Conservation (phyloP, 495 filamentous ascomycete genomes). For the Pyrenula massariospora region DNA sequence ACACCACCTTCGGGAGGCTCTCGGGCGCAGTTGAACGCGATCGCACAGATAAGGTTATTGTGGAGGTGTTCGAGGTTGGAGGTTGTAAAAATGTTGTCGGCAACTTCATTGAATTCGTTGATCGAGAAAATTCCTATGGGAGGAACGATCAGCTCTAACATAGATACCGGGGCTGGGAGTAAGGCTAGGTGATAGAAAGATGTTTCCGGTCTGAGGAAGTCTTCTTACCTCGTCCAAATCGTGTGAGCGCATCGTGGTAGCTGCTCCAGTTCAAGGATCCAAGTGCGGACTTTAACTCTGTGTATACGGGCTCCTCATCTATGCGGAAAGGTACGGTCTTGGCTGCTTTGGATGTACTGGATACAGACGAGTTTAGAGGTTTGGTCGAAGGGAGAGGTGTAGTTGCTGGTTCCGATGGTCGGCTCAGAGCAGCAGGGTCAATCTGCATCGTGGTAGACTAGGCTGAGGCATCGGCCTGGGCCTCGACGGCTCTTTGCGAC, state of each 20-base stretch:
- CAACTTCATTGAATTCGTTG: conserved; percentile 64
- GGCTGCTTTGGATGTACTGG: conserved; percentile 39
- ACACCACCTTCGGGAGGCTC: conserved; percentile 80
- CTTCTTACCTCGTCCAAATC: conserved; percentile 72
- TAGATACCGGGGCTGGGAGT: conserved; percentile 3
- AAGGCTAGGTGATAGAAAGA: neutral
- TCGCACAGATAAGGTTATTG: conserved; percentile 77
- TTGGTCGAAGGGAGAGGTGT: conserved; percentile 50
- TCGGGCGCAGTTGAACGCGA: conserved; percentile 75
- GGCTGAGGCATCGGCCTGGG: conserved; percentile 18
- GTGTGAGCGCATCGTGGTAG: conserved; percentile 67
- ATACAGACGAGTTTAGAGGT: conserved; percentile 42
- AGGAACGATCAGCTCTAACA: neutral
- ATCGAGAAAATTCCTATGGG: conserved; percentile 68
- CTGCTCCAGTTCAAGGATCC: conserved; percentile 67
- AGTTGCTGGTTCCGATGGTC: conserved; percentile 43
- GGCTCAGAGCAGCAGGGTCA: conserved; percentile 71
- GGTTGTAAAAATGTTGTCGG: conserved; percentile 59
- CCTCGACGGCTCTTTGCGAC: conserved; percentile 6
- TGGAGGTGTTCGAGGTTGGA: conserved; percentile 70
- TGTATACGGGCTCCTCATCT: conserved; percentile 83
- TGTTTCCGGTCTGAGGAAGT: conserved; percentile 4
- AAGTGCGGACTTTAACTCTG: conserved; percentile 68
- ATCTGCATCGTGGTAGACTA: conserved; percentile 53
- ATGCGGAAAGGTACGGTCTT: conserved; percentile 64